These are phyloP conservation scores for Asterionellopsis glacialis DNA, from an alignment of 108 stramenopile species.

Conservation along the genomic window DNA sequence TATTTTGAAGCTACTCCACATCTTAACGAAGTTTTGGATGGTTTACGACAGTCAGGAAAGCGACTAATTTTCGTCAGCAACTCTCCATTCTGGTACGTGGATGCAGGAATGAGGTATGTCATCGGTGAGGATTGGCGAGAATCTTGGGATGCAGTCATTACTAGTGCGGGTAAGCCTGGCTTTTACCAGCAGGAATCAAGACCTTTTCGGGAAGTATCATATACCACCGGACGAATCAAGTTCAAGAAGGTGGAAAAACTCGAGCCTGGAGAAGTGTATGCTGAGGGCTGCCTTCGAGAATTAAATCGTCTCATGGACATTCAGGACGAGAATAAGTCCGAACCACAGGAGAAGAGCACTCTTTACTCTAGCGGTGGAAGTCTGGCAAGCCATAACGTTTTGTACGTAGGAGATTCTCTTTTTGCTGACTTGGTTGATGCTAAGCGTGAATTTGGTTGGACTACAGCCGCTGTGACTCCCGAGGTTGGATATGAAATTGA, in stretches of 20 bases:
- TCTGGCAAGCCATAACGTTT: conserved; percentile 63
- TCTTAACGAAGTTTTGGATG: conserved; percentile 63
- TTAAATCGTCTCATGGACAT: conserved; percentile 66
- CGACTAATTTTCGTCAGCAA: conserved; percentile 83
- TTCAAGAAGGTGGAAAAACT: conserved; percentile 63
- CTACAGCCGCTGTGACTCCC: conserved; percentile 84
- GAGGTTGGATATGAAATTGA: conserved; percentile 74
- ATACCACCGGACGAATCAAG: conserved; percentile 43
- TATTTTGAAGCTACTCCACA: conserved; percentile 79
- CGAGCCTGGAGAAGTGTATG: conserved; percentile 59
- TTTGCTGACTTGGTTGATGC: conserved; percentile 98
- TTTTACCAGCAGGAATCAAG: conserved; percentile 84
- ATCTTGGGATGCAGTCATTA: conserved; percentile 78
- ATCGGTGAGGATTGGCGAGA: conserved; percentile 88
- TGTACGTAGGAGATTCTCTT: conserved; percentile 95
- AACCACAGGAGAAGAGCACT: not conserved
- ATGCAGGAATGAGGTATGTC: conserved; percentile 92
- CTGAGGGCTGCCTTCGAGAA: conserved; percentile 76
- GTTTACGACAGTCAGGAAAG: conserved; percentile 65
- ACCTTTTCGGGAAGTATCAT: conserved; percentile 85
- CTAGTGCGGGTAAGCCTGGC: conserved; percentile 84
- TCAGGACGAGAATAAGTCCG: conserved; percentile 10
- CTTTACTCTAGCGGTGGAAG: conserved; percentile 35
- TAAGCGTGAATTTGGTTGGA: conserved; percentile 88
- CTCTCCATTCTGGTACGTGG: conserved; percentile 90